Evolutionary conservation across 495 filamentous ascomycete species (phyloP).

Genomic region (Annulohypoxylon nitens): DNA sequence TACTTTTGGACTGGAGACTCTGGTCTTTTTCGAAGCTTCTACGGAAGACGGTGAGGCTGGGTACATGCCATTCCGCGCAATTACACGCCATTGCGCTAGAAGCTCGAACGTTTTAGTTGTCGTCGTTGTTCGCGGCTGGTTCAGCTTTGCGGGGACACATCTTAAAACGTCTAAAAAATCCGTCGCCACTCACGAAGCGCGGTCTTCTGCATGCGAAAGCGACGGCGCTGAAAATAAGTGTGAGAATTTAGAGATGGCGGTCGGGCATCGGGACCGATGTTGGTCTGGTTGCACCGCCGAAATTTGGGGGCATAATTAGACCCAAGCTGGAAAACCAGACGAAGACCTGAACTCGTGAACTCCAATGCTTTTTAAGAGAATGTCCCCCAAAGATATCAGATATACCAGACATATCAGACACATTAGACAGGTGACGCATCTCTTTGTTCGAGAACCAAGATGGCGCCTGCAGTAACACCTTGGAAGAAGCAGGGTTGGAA

Average conservation of each 20-base stretch:
- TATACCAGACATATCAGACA: constrained; percentile 2
- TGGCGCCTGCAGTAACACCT: constrained; percentile 42
- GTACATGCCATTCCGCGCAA: constrained; percentile 23
- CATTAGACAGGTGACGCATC: constrained; percentile 1
- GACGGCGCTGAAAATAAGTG: constrained; percentile 21
- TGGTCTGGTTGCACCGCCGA: constrained; percentile 22
- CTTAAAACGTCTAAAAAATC: constrained; percentile 24
- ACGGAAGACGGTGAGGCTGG: constrained; percentile 5
- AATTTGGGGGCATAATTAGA: constrained; percentile 16
- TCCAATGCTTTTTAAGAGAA: constrained; percentile 15
- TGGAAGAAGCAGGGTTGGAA: constrained; percentile 27
- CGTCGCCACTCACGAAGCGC: constrained; percentile 25
- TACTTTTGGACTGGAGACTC: not conserved
- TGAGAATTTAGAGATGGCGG: constrained; percentile 11
- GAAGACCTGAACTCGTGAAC: constrained; percentile 6
- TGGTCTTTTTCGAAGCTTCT: not conserved
- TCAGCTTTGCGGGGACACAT: constrained; percentile 26
- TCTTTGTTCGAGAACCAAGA: constrained; percentile 40
- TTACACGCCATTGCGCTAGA: constrained; percentile 5
- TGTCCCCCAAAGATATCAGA: not conserved
- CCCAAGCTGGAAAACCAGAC: constrained; percentile 9
- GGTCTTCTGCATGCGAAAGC: constrained; percentile 25
- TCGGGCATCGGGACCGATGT: constrained; percentile 6
- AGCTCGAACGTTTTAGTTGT: constrained; percentile 3
- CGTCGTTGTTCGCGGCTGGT: constrained; percentile 17